phyloP scores from a whole-genome alignment of 1,284 basidiomycete genomes.

The Ustilago sp. region DNA sequence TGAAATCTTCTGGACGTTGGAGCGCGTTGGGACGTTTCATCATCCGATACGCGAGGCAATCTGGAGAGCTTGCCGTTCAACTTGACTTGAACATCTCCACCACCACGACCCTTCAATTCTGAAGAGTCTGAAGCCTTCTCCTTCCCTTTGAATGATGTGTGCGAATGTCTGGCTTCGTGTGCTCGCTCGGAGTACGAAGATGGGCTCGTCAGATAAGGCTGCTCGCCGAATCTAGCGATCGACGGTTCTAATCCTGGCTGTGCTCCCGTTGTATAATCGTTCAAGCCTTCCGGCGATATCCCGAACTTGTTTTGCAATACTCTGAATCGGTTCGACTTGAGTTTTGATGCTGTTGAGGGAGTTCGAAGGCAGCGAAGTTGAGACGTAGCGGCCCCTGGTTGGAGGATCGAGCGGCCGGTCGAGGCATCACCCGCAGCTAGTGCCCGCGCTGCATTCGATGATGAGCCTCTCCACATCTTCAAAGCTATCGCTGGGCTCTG shows the following conservation, averaged over 20 bases:
- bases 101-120: not conserved
- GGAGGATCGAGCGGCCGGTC: conserved; percentile 3
- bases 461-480: conserved; percentile 1
- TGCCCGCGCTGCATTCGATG: not conserved
- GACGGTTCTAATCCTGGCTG: no score
- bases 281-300: not conserved
- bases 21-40: not conserved
- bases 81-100: not conserved
- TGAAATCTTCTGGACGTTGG: not conserved
- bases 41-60: not conserved
- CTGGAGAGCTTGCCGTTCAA: not conserved
- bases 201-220: not conserved
- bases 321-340: conserved; percentile 1
- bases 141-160: not conserved
- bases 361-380: conserved; percentile 3
- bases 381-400: not conserved
- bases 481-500: not conserved
- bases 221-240: not conserved
- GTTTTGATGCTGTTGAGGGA: conserved; percentile 6
- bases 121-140: not conserved
- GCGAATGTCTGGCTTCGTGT: not conserved
- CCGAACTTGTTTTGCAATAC: not conserved
- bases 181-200: not conserved
- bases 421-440: not conserved
- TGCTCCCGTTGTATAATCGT: not conserved